Conservation (phyloP, 179 eudicot species). For the Patellifolia procumbens region DNA sequence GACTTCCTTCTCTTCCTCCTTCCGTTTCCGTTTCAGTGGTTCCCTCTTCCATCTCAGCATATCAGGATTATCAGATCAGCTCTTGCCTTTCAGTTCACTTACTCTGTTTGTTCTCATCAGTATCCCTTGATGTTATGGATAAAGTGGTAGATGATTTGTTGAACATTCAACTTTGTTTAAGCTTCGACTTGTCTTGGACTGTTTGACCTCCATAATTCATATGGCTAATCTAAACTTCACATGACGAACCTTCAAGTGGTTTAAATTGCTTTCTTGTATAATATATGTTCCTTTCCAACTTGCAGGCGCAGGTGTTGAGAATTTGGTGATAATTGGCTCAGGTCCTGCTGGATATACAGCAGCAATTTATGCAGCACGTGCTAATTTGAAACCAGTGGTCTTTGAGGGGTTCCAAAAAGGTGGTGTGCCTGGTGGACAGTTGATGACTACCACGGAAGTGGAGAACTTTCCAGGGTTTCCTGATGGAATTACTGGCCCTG, state of each 20-base stretch:
- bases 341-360: conserved; percentile 99
- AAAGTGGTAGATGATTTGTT: neutral
- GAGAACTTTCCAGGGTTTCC: conserved; percentile 99
- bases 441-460: conserved; percentile 99
- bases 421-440: conserved; percentile 98
- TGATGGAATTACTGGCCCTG: conserved; percentile 98
- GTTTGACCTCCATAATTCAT: neutral
- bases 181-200: neutral
- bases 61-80: too few relatives aligned
- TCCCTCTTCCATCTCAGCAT: too few relatives aligned
- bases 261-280: neutral
- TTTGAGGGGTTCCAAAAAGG: conserved; percentile 97
- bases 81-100: too few relatives aligned
- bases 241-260: neutral
- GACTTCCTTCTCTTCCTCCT: too few relatives aligned
- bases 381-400: conserved; percentile 94
- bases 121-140: neutral
- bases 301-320: conserved; percentile 67
- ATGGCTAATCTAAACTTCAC: neutral
- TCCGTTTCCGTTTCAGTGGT: too few relatives aligned
- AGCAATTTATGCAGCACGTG: conserved; percentile 98
- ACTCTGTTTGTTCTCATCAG: too few relatives aligned
- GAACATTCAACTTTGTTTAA: neutral
- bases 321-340: conserved; percentile 92
- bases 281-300: conserved; percentile 12